Base-by-base conservation (phyloP, 2,329 filamentous ascomycete genomes). In the Pseudodiploospora longispora region DNA sequence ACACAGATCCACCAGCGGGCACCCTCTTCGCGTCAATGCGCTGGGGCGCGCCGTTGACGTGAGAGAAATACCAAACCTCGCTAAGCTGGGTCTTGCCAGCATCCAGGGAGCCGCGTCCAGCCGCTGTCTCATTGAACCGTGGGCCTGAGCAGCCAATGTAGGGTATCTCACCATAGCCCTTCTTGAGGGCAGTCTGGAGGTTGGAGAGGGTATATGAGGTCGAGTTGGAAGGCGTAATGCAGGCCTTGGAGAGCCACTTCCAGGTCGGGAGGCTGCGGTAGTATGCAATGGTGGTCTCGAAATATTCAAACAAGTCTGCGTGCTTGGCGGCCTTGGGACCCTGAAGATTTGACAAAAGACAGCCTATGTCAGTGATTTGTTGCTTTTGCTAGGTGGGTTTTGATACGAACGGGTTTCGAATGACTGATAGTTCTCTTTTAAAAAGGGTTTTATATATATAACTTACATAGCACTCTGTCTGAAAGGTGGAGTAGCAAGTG, bases 1-100 rank as follows among this genome's bases (percentile, higher is more conserved):
- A 74, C 36, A 69, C 54, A 27, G 64, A 67, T 4, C 70, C 69
- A 0, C 72, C 75, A 6, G 66, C 64, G n/a, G 61, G 55, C 7
- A 70, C 56, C 5, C 70, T 66, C 27, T 74, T 55, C 7, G 64
- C 69, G 35, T 72, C 59, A 2, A 65, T 67, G 43, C 70, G 62
- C 62, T 83, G 81, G 6, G 78, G 72, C 10, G 69, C 60, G 4
- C 80, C 80, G 44, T 68, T 70, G 42, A 76, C 74, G 59, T 83
- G 73, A 59, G 75, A 71, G 55, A 82, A 83, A 56, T 84, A 85
- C 79, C 80, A 85, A 9, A 81, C 68, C 68, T 85, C 81, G 47
- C 59, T 72, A 39, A 85, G 52, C 30, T 72, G 66, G 1, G 78
- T 83, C 49, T 64, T 64, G 2, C 81, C 80, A 44, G 66, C 72